phyloP scores from a whole-genome alignment of 2,329 filamentous ascomycete species.

The Trichoderma sp. region DNA sequence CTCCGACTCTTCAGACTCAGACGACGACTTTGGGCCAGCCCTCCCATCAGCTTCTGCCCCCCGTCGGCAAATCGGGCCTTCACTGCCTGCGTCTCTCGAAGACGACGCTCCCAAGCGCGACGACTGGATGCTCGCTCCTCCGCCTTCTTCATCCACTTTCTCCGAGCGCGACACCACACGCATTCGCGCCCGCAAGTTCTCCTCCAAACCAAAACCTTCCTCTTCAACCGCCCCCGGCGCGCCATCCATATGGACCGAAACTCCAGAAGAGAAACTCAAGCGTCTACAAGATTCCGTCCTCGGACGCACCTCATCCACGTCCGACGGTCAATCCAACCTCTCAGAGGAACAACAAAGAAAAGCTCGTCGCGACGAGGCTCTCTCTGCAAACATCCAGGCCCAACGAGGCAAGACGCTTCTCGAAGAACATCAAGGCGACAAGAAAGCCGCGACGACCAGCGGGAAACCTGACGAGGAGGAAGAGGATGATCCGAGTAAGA shows the following conservation, averaged over 20 bases:
- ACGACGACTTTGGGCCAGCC: constrained; percentile 59
- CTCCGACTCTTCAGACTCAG: constrained; percentile 27
- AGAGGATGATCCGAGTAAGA: constrained; percentile 86
- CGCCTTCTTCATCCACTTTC: constrained; percentile 50
- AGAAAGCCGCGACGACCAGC: constrained; percentile 52
- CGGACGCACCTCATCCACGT: constrained; percentile 56
- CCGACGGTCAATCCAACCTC: constrained; percentile 30
- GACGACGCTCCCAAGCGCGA: constrained; percentile 63
- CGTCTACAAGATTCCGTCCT: constrained; percentile 78
- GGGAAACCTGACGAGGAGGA: constrained; percentile 52
- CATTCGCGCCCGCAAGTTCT: constrained; percentile 77
- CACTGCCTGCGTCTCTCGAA: constrained; percentile 35
- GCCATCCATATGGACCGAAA: constrained; percentile 83
- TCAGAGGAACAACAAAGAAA: constrained; percentile 52
- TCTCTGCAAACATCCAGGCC: constrained; percentile 51
- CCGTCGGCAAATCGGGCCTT: constrained; percentile 40
- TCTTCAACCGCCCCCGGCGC: constrained; percentile 42
- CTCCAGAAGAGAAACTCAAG: constrained; percentile 80
- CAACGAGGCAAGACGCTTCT: constrained; percentile 57
- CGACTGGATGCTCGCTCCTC: constrained; percentile 79
- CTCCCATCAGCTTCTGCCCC: constrained; percentile 49
- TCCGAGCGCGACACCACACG: constrained; percentile 78
- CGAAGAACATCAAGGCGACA: constrained; percentile 48
- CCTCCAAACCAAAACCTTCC: constrained; percentile 49
- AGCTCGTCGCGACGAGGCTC: constrained; percentile 49